Evolutionary conservation across 129 eudicot genomes (phyloP).

Genomic region (Silybum marianum): DNA sequence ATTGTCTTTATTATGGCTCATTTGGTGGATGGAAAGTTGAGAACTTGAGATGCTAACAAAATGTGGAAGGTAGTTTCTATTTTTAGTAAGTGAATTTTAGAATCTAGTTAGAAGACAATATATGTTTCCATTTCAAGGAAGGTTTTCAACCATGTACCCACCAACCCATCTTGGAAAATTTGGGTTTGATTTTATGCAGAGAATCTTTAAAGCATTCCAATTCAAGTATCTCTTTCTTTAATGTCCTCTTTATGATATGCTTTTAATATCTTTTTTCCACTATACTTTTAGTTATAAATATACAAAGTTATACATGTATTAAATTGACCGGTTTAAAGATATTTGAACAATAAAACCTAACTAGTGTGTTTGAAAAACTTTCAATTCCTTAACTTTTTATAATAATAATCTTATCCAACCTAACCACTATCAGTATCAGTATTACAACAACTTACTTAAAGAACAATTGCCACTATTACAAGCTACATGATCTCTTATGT

Average conservation of each 20-base stretch:
- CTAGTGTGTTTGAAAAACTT: too few species aligned
- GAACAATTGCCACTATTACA: too few species aligned
- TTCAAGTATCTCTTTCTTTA: conserved; percentile 26
- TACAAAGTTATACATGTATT: neutral
- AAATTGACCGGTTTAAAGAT: neutral
- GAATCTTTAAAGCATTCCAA: conserved; percentile 35
- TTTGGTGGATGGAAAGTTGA: neutral
- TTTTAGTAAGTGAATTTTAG: conserved; percentile 2
- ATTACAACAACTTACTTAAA: neutral
- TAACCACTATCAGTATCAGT: too few species aligned
- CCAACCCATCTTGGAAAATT: conserved; percentile 6
- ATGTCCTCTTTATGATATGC: conserved; percentile 15
- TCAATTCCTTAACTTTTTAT: neutral
- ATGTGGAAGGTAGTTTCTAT: neutral
- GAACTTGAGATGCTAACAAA: neutral
- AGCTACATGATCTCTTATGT: neutral
- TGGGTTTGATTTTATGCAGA: conserved; percentile 1
- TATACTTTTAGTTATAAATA: neutral
- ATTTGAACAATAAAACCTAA: neutral
- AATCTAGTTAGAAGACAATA: conserved; percentile 16
- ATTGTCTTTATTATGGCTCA: too few species aligned
- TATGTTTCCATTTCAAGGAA: conserved; percentile 25
- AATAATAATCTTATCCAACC: neutral
- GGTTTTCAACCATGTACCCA: conserved; percentile 22
- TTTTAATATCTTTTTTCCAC: conserved; percentile 8